phyloP scores from a whole-genome alignment of 148 eudicot species.

The Limonium bicolor region DNA sequence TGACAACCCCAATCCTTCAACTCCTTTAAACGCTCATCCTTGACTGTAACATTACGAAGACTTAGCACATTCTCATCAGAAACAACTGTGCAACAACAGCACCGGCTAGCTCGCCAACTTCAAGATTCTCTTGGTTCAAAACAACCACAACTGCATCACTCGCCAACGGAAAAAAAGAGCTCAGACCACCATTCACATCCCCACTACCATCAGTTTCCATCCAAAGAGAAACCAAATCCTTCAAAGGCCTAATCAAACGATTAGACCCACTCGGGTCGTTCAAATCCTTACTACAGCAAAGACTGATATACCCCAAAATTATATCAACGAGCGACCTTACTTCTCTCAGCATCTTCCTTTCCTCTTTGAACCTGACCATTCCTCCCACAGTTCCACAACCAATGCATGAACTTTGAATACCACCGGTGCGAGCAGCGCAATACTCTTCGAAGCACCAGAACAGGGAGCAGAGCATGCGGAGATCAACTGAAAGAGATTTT shows the following conservation, averaged over 20 bases:
- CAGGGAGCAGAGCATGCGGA: conserved; percentile 25
- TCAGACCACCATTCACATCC: conserved; percentile 5
- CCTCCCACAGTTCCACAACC: conserved; percentile 12
- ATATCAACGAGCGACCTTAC: conserved; percentile 24
- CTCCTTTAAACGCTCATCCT: conserved; percentile 16
- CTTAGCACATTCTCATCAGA: conserved; percentile 34
- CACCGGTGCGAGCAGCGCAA: conserved; percentile 33
- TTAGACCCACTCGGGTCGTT: neutral
- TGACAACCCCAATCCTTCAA: conserved; percentile 32
- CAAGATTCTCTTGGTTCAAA: conserved; percentile 16
- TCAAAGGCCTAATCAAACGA: conserved; percentile 20
- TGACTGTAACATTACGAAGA: conserved; percentile 12
- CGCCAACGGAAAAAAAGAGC: conserved; percentile 28
- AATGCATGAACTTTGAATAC: conserved; percentile 16
- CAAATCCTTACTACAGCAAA: conserved; percentile 14
- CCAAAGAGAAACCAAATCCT: conserved; percentile 38
- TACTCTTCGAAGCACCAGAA: conserved; percentile 16
- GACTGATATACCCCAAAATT: conserved; percentile 24
- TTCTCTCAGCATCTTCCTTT: conserved; percentile 24
- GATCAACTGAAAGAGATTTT: conserved; percentile 21
- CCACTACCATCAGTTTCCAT: conserved; percentile 5
- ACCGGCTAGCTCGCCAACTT: conserved; percentile 31
- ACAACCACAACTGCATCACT: conserved; percentile 14
- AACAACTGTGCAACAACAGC: conserved; percentile 34
- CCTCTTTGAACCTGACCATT: conserved; percentile 19